Percentiles rank a stretch among this genome's conserved stretches.
These are phyloP conservation scores for Fusarium begoniae DNA, from an alignment of 2,329 filamentous ascomycete species.

Conservation along the genomic window DNA sequence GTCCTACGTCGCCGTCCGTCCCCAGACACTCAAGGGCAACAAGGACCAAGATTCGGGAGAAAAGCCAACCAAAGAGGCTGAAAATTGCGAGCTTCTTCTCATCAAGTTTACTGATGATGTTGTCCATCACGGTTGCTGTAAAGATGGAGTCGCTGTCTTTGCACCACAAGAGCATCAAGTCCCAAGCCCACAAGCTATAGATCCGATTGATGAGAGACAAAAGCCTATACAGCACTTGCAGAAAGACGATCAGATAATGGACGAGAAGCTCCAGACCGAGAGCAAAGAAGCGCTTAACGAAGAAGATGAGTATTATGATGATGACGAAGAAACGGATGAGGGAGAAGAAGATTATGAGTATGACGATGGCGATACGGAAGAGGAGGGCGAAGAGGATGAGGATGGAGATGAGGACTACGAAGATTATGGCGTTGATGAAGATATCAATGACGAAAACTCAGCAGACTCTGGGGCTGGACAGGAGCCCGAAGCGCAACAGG, in stretches of 20 bases:
- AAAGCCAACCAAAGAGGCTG: rapidly evolving
- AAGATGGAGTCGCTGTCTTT: background rate
- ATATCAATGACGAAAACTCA: no score
- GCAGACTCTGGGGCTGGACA: no score
- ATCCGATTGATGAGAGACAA: background rate
- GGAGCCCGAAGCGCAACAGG: no score
- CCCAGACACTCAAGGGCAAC: background rate
- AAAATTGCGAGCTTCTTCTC: background rate
- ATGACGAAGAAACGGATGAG: background rate
- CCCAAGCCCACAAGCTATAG: no score
- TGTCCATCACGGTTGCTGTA: background rate
- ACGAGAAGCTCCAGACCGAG: background rate
- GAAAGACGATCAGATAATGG: background rate
- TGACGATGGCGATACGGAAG: background rate
- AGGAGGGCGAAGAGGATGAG: background rate
- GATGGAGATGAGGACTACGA: background rate
- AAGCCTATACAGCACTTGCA: background rate
- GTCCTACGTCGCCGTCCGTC: background rate
- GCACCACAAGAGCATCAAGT: background rate
- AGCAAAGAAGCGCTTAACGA: background rate
- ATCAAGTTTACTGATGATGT: background rate
- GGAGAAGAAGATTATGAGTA: background rate
- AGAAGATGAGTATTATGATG: background rate
- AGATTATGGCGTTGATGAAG: no score
- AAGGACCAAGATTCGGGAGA: no score